Base-by-base conservation (phyloP, 768 basidiomycete species). In the Nidularia sp. region DNA sequence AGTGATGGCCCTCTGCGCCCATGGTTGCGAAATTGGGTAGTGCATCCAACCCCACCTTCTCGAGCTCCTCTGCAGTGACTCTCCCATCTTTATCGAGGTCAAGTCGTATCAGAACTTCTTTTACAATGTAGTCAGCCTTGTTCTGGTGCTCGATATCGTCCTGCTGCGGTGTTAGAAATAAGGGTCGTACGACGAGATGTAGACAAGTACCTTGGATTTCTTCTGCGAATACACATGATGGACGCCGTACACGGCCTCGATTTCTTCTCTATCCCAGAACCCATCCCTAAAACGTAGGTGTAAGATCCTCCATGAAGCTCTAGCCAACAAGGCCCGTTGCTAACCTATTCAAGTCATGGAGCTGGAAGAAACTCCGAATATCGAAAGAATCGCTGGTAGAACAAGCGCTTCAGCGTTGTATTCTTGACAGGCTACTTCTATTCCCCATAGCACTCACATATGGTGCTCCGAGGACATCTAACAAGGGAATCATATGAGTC, bases 241-340 rank as follows among this genome's bases (percentile, higher is more conserved):
- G 6, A 98, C 88, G 49, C 96, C 96, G 58, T 99, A 99, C 36
- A 99, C 84, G 15, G 94, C 93, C 68, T 97, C 89, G 54, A 99
- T 88, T 67, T 99, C 96, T 50, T 85, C 85, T 53, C 76, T 75
- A 64, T 91, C 86, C 86, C 93, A 93, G 49, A 79, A 61, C 0
- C 91, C 91, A 62, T 98, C 84, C 36, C 88, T 90, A 59, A 2
- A 45, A 34, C 44, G 10, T 31, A 25, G 25, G 47, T 47, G 47
- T 46, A 39, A 48, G 6, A 52, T 25, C 2, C 32, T 22, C 18
- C 33, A 5, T 3, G 13, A 33, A 25, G 25, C 25, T 25, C 25
- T 25, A 25, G 25, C 25, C 25, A 25, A 25, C 25, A 4, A 41
- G 25, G 29, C 6, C 33, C 5, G 32, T 10, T 18, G 62, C 78